Percentiles rank a stretch among this genome's conserved stretches.
Evolutionary conservation across 2,329 filamentous ascomycete genomes (phyloP).

Genomic region (Alternaria arborescens): DNA sequence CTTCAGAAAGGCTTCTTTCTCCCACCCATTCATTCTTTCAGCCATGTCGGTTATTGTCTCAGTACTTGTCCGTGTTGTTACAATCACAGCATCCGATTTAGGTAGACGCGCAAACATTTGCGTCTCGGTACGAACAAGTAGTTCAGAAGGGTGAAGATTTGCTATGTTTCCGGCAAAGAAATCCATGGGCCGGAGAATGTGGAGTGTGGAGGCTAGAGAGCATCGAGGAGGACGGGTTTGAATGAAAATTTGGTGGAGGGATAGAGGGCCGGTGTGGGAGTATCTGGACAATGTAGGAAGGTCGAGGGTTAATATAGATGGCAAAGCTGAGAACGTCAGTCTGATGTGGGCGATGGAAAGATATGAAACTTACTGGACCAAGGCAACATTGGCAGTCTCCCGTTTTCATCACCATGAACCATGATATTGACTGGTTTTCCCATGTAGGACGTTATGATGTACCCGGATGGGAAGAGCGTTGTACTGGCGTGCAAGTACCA

Average conservation of each 20-base stretch:
- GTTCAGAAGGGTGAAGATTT: slow-evolving; percentile 46
- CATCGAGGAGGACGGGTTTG: slow-evolving; percentile 54
- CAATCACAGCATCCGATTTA: slow-evolving; percentile 56
- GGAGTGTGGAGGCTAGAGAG: slow-evolving; percentile 54
- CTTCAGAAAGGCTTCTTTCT: slow-evolving; percentile 21
- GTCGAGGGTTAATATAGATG: slow-evolving; percentile 24
- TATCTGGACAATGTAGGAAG: slow-evolving; percentile 47
- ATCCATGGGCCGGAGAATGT: slow-evolving; percentile 54
- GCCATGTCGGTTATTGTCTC: slow-evolving; percentile 34
- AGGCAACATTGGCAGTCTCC: slow-evolving; percentile 53
- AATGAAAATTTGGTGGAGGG: slow-evolving; percentile 59
- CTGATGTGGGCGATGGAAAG: no score
- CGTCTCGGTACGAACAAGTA: slow-evolving; percentile 59
- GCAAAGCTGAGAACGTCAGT: slow-evolving; percentile 17
- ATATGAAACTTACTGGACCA: slow-evolving; percentile 57
- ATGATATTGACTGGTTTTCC: slow-evolving; percentile 59
- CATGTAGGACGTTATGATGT: slow-evolving; percentile 59
- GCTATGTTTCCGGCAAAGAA: slow-evolving; percentile 38
- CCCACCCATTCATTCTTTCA: not conserved
- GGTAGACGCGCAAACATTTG: slow-evolving; percentile 61
- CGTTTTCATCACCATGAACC: slow-evolving; percentile 53
- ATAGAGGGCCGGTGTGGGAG: slow-evolving; percentile 32
- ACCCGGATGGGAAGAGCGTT: slow-evolving; percentile 63
- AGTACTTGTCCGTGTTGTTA: slow-evolving; percentile 60
- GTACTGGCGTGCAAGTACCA: slow-evolving; percentile 61